Percentiles rank a stretch among this genome's conserved stretches.
phyloP scores from a whole-genome alignment of 257 asterid species.

The Solanum habrochaites region DNA sequence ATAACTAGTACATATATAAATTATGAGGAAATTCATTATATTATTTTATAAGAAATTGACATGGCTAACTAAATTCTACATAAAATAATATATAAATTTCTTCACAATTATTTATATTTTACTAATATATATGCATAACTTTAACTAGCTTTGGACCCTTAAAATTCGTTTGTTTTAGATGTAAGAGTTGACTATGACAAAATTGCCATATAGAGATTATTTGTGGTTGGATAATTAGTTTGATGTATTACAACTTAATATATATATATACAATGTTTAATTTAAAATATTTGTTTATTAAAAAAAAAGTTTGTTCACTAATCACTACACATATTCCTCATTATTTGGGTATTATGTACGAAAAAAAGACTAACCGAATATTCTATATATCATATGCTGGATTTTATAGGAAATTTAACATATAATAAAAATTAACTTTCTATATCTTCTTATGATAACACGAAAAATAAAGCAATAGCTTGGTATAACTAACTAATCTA shows the following conservation, averaged over 20 bases:
- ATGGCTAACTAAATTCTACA: neutral
- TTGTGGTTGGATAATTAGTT: neutral
- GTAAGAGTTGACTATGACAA: neutral
- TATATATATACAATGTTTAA: neutral
- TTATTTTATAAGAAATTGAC: neutral
- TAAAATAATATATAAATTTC: no score
- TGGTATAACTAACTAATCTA: neutral
- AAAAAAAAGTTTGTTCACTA: neutral
- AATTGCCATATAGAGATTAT: neutral
- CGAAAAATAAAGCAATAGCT: neutral
- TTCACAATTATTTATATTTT: no score
- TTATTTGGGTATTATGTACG: neutral
- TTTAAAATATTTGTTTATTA: neutral
- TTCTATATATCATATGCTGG: neutral
- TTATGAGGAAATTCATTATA: no score
- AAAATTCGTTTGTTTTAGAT: neutral
- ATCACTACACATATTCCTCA: neutral
- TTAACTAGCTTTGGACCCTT: rapidly evolving
- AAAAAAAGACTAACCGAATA: neutral
- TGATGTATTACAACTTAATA: neutral
- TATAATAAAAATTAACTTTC: neutral
- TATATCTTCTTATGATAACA: neutral
- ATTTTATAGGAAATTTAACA: no score
- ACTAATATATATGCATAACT: no score
- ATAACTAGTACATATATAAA: no score